Evolutionary conservation across 78 protist species (phyloP).

Genomic region (Guillardia theta): DNA sequence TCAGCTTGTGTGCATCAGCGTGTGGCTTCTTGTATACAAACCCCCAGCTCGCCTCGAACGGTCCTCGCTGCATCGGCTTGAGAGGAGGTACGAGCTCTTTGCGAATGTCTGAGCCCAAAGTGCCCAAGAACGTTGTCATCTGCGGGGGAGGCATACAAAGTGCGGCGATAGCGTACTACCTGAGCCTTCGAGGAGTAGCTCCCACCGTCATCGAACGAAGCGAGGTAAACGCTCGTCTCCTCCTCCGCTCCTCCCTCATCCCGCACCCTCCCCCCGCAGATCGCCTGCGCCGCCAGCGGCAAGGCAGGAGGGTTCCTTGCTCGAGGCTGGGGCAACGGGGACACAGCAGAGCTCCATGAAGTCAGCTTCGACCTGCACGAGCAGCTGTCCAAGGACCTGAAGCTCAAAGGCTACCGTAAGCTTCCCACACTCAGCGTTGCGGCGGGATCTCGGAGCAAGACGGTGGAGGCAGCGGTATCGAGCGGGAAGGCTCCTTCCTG

Average conservation of each 20-base stretch:
- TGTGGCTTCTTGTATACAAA: no score
- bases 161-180: slow-evolving; percentile 49
- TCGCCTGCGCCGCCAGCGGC: slow-evolving; percentile 40
- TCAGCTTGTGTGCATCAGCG: no score
- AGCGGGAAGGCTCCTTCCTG: neutral
- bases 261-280: neutral
- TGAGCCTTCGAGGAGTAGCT: slow-evolving; percentile 18
- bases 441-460: neutral
- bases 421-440: slow-evolving; percentile 14
- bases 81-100: no score
- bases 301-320: slow-evolving; percentile 53
- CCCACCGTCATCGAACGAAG: slow-evolving; percentile 13
- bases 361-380: slow-evolving; percentile 4
- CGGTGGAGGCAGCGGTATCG: neutral
- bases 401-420: neutral
- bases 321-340: neutral
- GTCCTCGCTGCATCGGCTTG: no score
- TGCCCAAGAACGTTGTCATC: neutral
- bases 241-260: neutral
- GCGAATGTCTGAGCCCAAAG: no score
- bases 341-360: neutral
- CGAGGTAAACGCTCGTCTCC: neutral
- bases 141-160: neutral
- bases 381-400: neutral
- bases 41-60: no score